Conservation (phyloP, 352 stramenopile species). For the Pythium coloratum region DNA sequence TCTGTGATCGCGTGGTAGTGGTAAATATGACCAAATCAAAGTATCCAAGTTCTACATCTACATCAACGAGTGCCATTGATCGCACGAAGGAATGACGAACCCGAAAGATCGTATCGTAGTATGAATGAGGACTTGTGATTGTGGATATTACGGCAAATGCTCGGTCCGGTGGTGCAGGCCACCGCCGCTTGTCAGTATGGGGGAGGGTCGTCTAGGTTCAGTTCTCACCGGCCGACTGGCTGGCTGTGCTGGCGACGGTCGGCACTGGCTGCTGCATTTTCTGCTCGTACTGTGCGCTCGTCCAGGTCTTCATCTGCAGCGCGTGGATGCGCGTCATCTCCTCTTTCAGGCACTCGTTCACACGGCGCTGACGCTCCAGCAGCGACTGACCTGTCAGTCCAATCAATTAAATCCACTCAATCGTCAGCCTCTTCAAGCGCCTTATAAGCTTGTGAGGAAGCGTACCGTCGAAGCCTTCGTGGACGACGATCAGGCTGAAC, state of each 20-base stretch:
- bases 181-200: too few species aligned
- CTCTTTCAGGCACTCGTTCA: constrained; percentile 82
- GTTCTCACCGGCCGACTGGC: constrained; percentile 55
- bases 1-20: background rate
- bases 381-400: constrained; percentile 54
- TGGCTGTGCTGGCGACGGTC: constrained; percentile 1
- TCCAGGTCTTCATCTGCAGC: constrained; percentile 88
- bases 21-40: background rate
- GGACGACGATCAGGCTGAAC: constrained; percentile 83
- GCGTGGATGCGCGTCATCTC: constrained; percentile 85
- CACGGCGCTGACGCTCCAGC: constrained; percentile 70
- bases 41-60: background rate
- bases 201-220: constrained; percentile 24
- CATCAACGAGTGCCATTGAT: too few species aligned
- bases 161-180: too few species aligned
- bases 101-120: too few species aligned
- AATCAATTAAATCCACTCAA: background rate
- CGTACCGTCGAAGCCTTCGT: constrained; percentile 74
- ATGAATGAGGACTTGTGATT: too few species aligned
- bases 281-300: constrained; percentile 75
- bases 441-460: background rate
- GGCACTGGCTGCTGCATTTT: constrained; percentile 71
- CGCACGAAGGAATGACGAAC: too few species aligned
- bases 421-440: background rate
- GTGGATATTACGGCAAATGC: too few species aligned